Base-by-base conservation (phyloP, 176 grass and related monocot genomes). In the Secale cereale region DNA sequence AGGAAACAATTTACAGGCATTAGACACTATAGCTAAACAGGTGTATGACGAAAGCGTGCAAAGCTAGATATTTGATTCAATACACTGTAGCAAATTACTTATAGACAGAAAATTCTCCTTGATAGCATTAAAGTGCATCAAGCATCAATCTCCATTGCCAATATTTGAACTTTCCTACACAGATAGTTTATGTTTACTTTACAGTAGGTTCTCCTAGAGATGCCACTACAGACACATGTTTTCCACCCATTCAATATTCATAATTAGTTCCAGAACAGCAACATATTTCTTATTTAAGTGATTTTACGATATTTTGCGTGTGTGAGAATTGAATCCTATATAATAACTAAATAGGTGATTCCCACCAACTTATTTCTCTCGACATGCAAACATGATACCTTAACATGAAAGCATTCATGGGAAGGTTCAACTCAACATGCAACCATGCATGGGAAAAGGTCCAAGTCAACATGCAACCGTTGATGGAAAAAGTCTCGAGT, bases 1-100 rank as follows among this genome's bases (percentile, higher is more conserved):
- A 82, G 78, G 65, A 62, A 84, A 84, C 8, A 52, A 87, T 26
- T 46, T 32, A 90, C 54, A 82, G 19, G 17, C 27, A 50, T 91
- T 82, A 91, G 62, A 4, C 48, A 84, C 35, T 46, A 50, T 46
- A 74, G 31, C 36, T 73, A 78, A 71, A 73, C 16, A 83, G 15
- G 46, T 45, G 14, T 56, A 33, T 64, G 39, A n/a, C 23, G 6
- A 65, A 71, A 82, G 50, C n/a, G 8, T 75, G 59, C 45, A 80
- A 78, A 72, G 28, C 45, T 70, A 48, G 12, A 76, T 15, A 7
- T 66, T 54, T 65, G 43, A 45, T 45, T 60, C 36, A 40, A 40
- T 62, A 78, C 12, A 79, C 20, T 78, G 32, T 70, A 74, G n/a
- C 37, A 82, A 59, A 71, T 23, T 71, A 82, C 48, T 60, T 25